Evolutionary conservation across 805 yeast genomes (phyloP), one percentile per base, ranked within the genome.

Genomic region (Yarrowia alimentaria): DNA sequence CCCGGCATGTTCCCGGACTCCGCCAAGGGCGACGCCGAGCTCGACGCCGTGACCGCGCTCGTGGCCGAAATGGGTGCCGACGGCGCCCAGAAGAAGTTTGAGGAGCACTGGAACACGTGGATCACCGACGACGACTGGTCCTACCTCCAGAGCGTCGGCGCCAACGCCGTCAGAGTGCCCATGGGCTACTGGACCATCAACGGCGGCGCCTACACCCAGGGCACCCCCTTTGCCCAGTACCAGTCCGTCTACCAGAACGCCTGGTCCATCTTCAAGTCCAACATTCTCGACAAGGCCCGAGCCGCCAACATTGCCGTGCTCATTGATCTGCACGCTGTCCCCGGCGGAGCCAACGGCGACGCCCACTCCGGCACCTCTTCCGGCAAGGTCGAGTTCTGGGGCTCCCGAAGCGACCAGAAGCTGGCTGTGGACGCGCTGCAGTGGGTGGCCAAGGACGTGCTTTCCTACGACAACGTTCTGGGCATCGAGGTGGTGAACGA

Each of bases 401-500:
- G 57, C 31, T 64, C 69, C 34, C 26, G 57, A 17, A 32, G 51
- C 35, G 58, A 65, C 26, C 60, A 71, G 20, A 60, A 72, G 8
- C 60, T 71, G 21, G 77, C 83, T 9, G 60, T 79, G 12, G 73
- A 76, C 0, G 67, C 78, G 33, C 64, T 85, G 25, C 74, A 74
- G 34, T 85, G 76, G 55, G 69, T 86, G 42, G 89, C 88, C 8
- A 54, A 66, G 7, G 91, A 85, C 50, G 67, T 87, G 53, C 62
- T 62, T 32, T 38, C 61, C 0, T 72, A 66, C 57, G 93, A 82
- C 11, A 89, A 89, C 62, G 76, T 93, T 11, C 75, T 81, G 19
- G 98, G 90, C 1, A 64, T 91, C 54, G 95, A 91, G 68, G 71
- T 91, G 14, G 87, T 88, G 33, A 91, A 91, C 62, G 98, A 91